Evolutionary conservation across 768 basidiomycete species (phyloP).

Genomic region (Tulasnella sp.): DNA sequence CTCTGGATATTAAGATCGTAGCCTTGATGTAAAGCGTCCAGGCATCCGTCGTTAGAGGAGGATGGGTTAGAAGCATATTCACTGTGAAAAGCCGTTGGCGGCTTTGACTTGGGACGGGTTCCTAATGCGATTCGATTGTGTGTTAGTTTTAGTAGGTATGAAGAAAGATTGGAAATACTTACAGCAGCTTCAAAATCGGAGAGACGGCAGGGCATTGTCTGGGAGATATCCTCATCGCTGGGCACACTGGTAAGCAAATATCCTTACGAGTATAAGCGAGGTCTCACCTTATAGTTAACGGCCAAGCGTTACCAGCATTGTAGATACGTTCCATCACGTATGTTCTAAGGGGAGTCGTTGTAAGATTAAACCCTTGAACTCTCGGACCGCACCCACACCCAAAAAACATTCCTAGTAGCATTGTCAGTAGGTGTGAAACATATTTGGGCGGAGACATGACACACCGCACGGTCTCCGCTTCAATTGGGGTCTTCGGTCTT

Average conservation of each 20-base stretch:
- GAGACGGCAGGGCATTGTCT: neutral
- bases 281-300: neutral
- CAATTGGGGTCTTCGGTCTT: neutral
- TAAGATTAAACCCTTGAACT: neutral
- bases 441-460: too few species aligned
- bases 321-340: neutral
- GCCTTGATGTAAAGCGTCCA: constrained; percentile 15
- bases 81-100: neutral
- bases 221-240: neutral
- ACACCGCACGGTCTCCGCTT: neutral
- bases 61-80: constrained; percentile 12
- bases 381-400: neutral
- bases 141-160: neutral
- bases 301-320: neutral
- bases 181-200: neutral
- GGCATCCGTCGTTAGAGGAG: constrained; percentile 8
- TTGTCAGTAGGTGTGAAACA: neutral
- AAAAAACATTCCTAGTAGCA: neutral
- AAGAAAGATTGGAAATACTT: neutral
- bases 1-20: neutral
- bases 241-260: neutral
- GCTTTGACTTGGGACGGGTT: neutral
- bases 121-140: neutral
- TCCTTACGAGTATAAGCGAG: neutral
- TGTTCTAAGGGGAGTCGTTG: neutral